Conservation (phyloP, 495 filamentous ascomycete species). For the Chaetomium tenue region DNA sequence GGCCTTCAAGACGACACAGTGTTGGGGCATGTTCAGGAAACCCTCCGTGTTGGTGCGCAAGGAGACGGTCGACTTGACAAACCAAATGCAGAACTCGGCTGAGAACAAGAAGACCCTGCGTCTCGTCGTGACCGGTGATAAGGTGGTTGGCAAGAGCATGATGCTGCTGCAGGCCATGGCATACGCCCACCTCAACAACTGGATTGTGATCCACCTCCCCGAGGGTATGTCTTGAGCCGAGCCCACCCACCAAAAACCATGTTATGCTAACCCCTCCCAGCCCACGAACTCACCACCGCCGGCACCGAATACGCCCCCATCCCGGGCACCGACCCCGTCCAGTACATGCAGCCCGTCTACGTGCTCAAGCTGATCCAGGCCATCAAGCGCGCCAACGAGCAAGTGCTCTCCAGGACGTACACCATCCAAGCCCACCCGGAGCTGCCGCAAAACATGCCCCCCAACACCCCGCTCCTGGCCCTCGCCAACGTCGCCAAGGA, state of each 20-base stretch:
- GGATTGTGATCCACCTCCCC: constrained; percentile 88
- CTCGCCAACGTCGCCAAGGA: constrained; percentile 73
- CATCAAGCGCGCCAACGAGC: constrained; percentile 70
- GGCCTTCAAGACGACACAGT: constrained; percentile 89
- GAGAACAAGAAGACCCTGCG: constrained; percentile 59
- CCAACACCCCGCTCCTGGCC: constrained; percentile 61
- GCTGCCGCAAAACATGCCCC: constrained; percentile 54
- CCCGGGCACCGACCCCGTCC: constrained; percentile 49
- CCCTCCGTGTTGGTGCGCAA: constrained; percentile 72
- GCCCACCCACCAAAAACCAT: background rate
- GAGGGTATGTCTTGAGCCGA: constrained; percentile 58
- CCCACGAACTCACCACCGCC: constrained; percentile 74
- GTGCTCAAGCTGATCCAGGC: constrained; percentile 66
- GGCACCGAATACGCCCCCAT: constrained; percentile 76
- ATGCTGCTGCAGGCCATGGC: constrained; percentile 81
- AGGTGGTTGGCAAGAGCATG: constrained; percentile 78
- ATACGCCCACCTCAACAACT: constrained; percentile 76
- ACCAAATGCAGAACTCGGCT: constrained; percentile 54
- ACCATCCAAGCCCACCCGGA: constrained; percentile 60
- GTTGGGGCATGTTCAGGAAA: constrained; percentile 79
- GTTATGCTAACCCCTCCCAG: constrained; percentile 46
- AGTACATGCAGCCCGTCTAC: constrained; percentile 77
- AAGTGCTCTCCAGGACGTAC: constrained; percentile 57
- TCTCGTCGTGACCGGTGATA: constrained; percentile 69
- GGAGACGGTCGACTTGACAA: constrained; percentile 69